Evolutionary conservation across 2,329 filamentous ascomycete species (phyloP).

Genomic region (Helicocarpus griseus): DNA sequence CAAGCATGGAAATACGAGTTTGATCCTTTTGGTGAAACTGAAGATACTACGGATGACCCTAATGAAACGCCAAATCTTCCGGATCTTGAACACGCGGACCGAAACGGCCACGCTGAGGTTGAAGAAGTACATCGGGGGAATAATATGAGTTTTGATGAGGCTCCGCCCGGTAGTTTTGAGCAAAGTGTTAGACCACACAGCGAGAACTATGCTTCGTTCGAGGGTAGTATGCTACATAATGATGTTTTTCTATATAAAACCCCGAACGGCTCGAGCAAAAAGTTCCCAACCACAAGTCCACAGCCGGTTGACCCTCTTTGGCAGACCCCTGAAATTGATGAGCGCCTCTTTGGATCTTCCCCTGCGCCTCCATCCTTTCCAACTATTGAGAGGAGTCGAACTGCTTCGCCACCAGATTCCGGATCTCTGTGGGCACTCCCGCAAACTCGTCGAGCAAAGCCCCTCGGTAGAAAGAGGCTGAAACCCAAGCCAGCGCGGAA

Average conservation of each 20-base stretch:
- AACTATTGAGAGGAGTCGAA: slow-evolving; percentile 11
- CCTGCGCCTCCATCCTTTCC: background rate
- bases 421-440: slow-evolving; percentile 31
- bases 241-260: slow-evolving; percentile 3
- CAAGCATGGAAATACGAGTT: slow-evolving; percentile 12
- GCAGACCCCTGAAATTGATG: slow-evolving; percentile 23
- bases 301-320: slow-evolving; percentile 17
- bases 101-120: background rate
- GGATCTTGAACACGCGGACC: background rate
- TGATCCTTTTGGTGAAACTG: slow-evolving; percentile 14
- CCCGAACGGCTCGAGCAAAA: background rate
- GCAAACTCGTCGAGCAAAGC: slow-evolving; percentile 15
- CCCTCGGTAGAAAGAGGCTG: slow-evolving; percentile 9
- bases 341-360: background rate
- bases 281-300: slow-evolving; percentile 1
- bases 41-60: background rate
- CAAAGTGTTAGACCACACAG: too few species aligned
- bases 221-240: background rate
- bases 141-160: background rate
- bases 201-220: background rate
- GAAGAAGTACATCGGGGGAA: background rate
- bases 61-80: background rate
- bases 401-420: slow-evolving; percentile 25
- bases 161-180: background rate
- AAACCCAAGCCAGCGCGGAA: slow-evolving; percentile 4